Conservation (phyloP, 371 early-diverging fungal species). For the Syncephalastrum monosporum region DNA sequence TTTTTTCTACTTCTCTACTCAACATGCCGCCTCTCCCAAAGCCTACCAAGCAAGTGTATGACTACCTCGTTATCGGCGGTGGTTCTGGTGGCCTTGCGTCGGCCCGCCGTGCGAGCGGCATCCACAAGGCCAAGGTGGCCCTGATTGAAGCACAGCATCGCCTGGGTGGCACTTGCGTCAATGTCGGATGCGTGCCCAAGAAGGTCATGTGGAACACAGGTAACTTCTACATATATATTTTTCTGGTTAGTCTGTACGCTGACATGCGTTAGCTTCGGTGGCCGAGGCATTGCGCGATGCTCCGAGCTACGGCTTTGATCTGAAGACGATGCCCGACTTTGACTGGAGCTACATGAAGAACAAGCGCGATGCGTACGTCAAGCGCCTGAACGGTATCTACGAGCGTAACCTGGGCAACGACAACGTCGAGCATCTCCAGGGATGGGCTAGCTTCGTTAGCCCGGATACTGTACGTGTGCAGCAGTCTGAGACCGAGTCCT, state of each 20-base stretch:
- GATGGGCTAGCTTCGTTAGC: conserved; percentile 80
- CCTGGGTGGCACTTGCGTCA: conserved; percentile 95
- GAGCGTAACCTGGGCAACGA: conserved; percentile 82
- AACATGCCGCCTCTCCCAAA: conserved; percentile 44
- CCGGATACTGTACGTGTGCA: conserved; percentile 65
- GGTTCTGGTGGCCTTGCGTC: conserved; percentile 89
- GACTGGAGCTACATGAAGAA: conserved; percentile 61
- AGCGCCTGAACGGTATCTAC: conserved; percentile 94
- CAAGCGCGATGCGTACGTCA: conserved; percentile 92
- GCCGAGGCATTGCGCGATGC: conserved; percentile 84
- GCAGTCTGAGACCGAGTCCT: conserved; percentile 12
- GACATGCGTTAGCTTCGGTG: conserved; percentile 57
- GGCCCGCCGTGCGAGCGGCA: conserved; percentile 88
- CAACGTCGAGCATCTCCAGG: conserved; percentile 75
- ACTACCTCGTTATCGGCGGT: conserved; percentile 93
- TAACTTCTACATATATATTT: conserved; percentile 13
- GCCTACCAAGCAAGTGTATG: conserved; percentile 54
- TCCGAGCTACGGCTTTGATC: conserved; percentile 78
- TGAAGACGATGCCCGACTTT: conserved; percentile 21
- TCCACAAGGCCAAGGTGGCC: conserved; percentile 89
- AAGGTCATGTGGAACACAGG: conserved; percentile 97
- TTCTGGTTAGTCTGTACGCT: not conserved
- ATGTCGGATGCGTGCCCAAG: conserved; percentile 98
- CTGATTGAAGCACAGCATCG: conserved; percentile 84
- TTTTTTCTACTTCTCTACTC: not conserved